A percentile compares a stretch with the other conserved stretches of the same genome.
These are phyloP conservation scores for Erodium texanum DNA, from an alignment of 441 rosid genomes.

Conservation along the genomic window DNA sequence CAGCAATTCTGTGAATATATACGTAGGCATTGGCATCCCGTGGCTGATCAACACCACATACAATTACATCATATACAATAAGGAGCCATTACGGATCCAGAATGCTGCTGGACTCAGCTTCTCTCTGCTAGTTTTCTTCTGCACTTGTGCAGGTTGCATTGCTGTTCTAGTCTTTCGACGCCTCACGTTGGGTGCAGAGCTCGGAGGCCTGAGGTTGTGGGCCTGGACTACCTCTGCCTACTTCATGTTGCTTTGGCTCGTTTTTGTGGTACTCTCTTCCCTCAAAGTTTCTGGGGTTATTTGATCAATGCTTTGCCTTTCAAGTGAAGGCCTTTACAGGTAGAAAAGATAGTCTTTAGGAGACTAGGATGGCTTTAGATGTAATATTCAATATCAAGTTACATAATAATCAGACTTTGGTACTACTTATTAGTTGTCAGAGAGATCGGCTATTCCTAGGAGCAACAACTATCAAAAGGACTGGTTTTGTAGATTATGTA, in stretches of 20 bases:
- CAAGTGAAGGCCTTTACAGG: no score
- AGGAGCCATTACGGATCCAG: slow-evolving; percentile 61
- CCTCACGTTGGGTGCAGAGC: slow-evolving; percentile 68
- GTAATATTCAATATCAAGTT: no score
- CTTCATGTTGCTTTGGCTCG: slow-evolving; percentile 74
- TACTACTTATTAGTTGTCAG: no score
- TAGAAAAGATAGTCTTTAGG: no score
- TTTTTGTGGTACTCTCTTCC: slow-evolving; percentile 72
- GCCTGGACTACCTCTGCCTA: slow-evolving; percentile 61
- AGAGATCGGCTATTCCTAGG: no score
- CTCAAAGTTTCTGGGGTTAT: slow-evolving; percentile 52
- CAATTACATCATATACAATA: slow-evolving; percentile 56
- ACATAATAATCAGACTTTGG: no score
- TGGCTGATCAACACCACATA: slow-evolving; percentile 79
- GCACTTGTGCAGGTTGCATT: slow-evolving; percentile 71
- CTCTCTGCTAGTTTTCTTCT: slow-evolving; percentile 72
- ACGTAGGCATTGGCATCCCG: slow-evolving; percentile 77
- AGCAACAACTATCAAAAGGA: no score
- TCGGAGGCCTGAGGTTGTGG: slow-evolving; percentile 85
- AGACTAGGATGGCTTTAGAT: no score
- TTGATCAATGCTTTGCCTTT: slow-evolving; percentile 17
- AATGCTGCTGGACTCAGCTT: slow-evolving; percentile 76
- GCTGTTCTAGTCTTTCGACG: slow-evolving; percentile 66
- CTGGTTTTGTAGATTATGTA: no score
- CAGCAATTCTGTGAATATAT: slow-evolving; percentile 90